phyloP scores from a whole-genome alignment of 2,329 filamentous ascomycete genomes.

The Penicillium polonicum region DNA sequence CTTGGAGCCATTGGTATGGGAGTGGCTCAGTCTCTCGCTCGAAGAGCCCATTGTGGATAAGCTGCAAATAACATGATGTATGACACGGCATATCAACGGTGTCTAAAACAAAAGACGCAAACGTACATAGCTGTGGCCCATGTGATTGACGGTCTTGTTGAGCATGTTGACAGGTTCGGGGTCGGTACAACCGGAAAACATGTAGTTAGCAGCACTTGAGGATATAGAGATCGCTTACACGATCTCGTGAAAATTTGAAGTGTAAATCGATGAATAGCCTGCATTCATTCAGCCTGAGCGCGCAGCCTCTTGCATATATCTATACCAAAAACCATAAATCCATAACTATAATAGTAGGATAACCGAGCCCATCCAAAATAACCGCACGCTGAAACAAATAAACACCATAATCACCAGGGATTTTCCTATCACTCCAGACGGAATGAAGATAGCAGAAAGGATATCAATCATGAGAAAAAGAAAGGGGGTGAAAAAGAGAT shows the following conservation, averaged over 20 bases:
- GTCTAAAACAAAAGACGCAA: no score
- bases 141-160: not conserved
- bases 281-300: slow-evolving; percentile 14
- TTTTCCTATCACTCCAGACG: slow-evolving; percentile 7
- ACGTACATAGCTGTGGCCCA: not conserved
- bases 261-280: slow-evolving; percentile 10
- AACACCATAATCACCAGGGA: slow-evolving; percentile 1
- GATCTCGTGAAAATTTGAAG: not conserved
- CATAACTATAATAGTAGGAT: slow-evolving; percentile 9
- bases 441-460: slow-evolving; percentile 19
- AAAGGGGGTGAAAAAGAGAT: not conserved
- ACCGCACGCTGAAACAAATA: slow-evolving; percentile 1
- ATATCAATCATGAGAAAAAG: slow-evolving; percentile 28
- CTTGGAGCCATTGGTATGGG: not conserved
- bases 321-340: slow-evolving; percentile 6
- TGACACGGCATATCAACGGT: not conserved
- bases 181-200: not conserved
- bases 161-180: not conserved
- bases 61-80: not conserved
- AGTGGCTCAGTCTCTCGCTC: not conserved
- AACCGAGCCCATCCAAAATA: not conserved
- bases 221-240: not conserved
- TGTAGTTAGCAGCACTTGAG: not conserved
- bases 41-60: not conserved
- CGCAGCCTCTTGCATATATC: slow-evolving; percentile 10